phyloP scores from a whole-genome alignment of 176 grass and related monocot genomes.

The Musa beccarii region DNA sequence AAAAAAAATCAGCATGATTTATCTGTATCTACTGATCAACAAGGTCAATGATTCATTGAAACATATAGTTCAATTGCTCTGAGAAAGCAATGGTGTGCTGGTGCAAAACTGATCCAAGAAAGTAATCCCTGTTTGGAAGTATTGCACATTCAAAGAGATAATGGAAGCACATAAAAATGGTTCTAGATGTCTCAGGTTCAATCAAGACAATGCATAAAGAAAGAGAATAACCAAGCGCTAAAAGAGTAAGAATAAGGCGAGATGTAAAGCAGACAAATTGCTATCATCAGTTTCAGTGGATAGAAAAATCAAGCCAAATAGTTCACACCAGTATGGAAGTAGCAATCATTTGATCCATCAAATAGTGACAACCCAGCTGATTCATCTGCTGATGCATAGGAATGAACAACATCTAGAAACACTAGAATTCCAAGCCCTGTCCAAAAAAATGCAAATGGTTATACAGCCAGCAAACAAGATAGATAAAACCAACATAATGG shows the following conservation, averaged over 20 bases:
- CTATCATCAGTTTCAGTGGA: constrained; percentile 5
- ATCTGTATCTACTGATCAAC: not conserved
- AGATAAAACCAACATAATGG: not conserved
- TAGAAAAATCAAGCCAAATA: not conserved
- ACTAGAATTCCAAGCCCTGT: constrained; percentile 76
- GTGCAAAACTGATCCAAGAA: not conserved
- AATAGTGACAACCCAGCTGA: constrained; percentile 80
- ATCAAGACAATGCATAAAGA: not conserved
- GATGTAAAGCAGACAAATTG: not conserved
- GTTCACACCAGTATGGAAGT: constrained; percentile 65
- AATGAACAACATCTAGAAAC: constrained; percentile 91
- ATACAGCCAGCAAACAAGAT: not conserved
- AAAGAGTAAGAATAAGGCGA: not conserved
- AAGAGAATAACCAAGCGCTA: not conserved
- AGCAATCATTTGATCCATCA: constrained; percentile 96
- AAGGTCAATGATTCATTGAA: not conserved
- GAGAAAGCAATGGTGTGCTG: not conserved
- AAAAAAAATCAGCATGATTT: constrained; percentile 3
- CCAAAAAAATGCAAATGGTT: not conserved
- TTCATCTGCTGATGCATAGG: constrained; percentile 92
- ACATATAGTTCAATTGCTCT: not conserved
- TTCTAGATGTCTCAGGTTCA: not conserved
- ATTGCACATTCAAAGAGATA: not conserved
- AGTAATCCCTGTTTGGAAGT: not conserved
- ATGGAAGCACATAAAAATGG: not conserved